These are phyloP conservation scores for Monilinia fructigena DNA, from an alignment of 2,329 filamentous ascomycete genomes.

Conservation along the genomic window DNA sequence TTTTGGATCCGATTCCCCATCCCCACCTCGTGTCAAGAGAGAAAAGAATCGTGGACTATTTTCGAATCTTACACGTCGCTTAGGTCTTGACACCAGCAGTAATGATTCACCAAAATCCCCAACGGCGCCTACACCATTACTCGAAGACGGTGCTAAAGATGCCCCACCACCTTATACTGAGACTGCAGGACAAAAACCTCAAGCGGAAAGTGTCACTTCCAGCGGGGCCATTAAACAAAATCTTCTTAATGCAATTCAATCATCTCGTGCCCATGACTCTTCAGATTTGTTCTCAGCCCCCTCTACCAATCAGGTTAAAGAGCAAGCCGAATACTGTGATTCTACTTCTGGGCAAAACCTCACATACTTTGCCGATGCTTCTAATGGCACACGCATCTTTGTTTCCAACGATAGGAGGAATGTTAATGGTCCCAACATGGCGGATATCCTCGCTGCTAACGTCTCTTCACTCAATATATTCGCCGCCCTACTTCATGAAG, in stretches of 20 bases:
- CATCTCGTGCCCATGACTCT: constrained; percentile 75
- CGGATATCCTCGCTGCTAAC: constrained; percentile 61
- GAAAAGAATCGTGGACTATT: constrained; percentile 57
- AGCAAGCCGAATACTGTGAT: constrained; percentile 86
- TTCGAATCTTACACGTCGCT: constrained; percentile 61
- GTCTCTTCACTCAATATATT: constrained; percentile 66
- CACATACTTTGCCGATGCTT: constrained; percentile 65
- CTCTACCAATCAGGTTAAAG: constrained; percentile 69
- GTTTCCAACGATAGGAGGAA: constrained; percentile 51
- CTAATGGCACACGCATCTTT: constrained; percentile 73
- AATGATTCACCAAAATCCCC: constrained; percentile 15
- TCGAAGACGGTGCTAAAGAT: constrained; percentile 23
- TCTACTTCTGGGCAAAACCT: constrained; percentile 72
- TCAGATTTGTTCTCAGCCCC: constrained; percentile 71
- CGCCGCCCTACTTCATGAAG: constrained; percentile 64
- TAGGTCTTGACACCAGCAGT: constrained; percentile 60
- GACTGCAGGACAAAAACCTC: constrained; percentile 27
- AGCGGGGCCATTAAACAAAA: constrained; percentile 65
- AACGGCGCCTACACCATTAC: background rate
- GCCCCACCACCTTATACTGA: constrained; percentile 35
- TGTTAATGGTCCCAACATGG: constrained; percentile 50
- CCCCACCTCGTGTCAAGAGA: constrained; percentile 44
- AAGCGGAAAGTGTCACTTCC: constrained; percentile 52
- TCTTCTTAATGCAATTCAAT: constrained; percentile 73
- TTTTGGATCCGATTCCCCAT: constrained; percentile 63